Base-by-base conservation (phyloP, 176 grass and related monocot genomes). In the Carex myosuroides region DNA sequence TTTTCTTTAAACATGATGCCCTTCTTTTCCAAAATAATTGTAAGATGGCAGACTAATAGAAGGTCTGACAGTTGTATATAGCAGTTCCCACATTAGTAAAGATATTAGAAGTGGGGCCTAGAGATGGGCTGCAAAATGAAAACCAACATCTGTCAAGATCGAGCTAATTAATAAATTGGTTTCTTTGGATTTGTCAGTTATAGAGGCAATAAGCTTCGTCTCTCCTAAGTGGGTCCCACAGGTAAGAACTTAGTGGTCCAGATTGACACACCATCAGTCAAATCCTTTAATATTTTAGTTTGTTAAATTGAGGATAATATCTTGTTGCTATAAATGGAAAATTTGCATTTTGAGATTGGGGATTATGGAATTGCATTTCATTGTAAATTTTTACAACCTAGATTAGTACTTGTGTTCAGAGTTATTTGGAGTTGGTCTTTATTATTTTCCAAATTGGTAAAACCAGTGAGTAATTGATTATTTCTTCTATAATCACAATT, bases 191-290 rank as follows among this genome's bases (percentile, higher is more conserved):
- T 88, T 97, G 83, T 71, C 90, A n/a, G 90, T 91, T 79, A 70
- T 97, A 83, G 95, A 97, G 87, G 92, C 92, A 39, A 94, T 92
- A 58, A 97, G 95, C 85, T 97, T 97, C 18, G 89, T 94, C 33
- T 97, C 95, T 81, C 95, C 92, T 81, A 97, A 97, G 89, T 97
- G 92, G 95, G 92, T 97, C 44, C 92, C 90, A 30, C 92, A 97
- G 95, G 95, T 97, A 92, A 78, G 58, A 32, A 46, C 48, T 20
- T 62, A 24, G 1, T 29, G 56, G 9, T 39, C 73, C 16, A 35
- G 21, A 9, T 53, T 54, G 42, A 2, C 16, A 6, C 21, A 48
- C 16, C 79, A 30, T 55, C 12, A 62, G 64, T 13, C 58, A 70
- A 59, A 72, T 81, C 39, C 17, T 56, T 54, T 58, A 58, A 55